A percentile compares a stretch with the other conserved stretches of the same genome.
These are phyloP conservation scores for Epicoccum sorghinum DNA, from an alignment of 2,329 filamentous ascomycete species.

Conservation along the genomic window DNA sequence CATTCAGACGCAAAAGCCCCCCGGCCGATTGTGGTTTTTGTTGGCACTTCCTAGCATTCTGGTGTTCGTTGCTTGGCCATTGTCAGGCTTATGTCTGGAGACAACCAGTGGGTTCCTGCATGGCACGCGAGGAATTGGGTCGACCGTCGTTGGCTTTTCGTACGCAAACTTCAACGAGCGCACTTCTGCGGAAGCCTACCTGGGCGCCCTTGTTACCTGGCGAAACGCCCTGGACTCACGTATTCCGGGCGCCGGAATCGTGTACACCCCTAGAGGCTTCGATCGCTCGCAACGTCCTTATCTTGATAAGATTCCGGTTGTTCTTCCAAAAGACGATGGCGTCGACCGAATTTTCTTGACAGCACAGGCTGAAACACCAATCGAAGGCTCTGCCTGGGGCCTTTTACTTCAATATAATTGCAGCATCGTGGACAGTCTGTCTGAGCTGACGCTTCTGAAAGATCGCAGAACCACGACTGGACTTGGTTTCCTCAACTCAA, in stretches of 20 bases:
- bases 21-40: background rate
- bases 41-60: background rate
- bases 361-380: background rate
- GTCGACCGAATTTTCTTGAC: background rate
- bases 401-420: background rate
- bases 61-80: background rate
- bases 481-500: background rate
- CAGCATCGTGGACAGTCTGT: background rate
- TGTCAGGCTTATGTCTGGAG: background rate
- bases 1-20: background rate
- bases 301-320: background rate
- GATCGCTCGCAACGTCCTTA: background rate
- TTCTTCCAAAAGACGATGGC: background rate
- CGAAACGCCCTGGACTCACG: background rate
- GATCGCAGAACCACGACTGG: background rate
- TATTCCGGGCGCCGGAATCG: background rate
- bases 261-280: background rate
- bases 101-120: background rate
- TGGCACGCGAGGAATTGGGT: background rate
- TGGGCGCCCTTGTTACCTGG: background rate
- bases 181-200: background rate
- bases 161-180: slow-evolving; percentile 3
- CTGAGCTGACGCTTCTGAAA: background rate
- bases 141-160: background rate
- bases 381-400: background rate